These are phyloP conservation scores for Talaromyces verruculosus DNA, from an alignment of 2,329 filamentous ascomycete genomes.

Conservation along the genomic window DNA sequence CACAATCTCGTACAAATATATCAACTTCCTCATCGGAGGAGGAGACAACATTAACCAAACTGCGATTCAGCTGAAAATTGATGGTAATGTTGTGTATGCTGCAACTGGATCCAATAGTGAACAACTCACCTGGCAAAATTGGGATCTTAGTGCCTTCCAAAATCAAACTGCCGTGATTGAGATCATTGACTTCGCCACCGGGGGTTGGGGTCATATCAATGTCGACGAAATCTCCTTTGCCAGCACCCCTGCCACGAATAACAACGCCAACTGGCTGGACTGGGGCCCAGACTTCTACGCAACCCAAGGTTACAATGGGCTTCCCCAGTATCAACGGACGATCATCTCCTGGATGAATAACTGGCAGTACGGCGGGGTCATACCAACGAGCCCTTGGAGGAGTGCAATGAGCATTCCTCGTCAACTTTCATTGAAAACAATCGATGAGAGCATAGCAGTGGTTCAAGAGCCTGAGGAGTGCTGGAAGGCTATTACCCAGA, in stretches of 20 bases:
- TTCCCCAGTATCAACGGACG: constrained; percentile 24
- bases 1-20: not conserved
- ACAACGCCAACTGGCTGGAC: constrained; percentile 33
- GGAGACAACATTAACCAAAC: not conserved
- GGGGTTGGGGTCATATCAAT: constrained; percentile 1
- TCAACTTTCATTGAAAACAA: constrained; percentile 26
- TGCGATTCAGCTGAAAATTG: not conserved
- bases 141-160: not conserved
- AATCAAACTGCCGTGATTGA: constrained; percentile 3
- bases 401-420: constrained; percentile 31
- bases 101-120: not conserved
- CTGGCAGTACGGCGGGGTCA: constrained; percentile 30
- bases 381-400: constrained; percentile 31
- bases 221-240: not conserved
- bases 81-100: not conserved
- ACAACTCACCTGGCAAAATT: not conserved
- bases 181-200: not conserved
- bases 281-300: constrained; percentile 36
- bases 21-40: not conserved
- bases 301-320: constrained; percentile 27
- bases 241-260: constrained; percentile 8
- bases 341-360: constrained; percentile 34
- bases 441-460: constrained; percentile 19
- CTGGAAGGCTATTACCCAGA: not conserved
- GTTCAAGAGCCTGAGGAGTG: constrained; percentile 5